Percentiles rank a stretch among this genome's conserved stretches.
phyloP scores from a whole-genome alignment of 495 filamentous ascomycete genomes.

The Cairneyella variabilis region DNA sequence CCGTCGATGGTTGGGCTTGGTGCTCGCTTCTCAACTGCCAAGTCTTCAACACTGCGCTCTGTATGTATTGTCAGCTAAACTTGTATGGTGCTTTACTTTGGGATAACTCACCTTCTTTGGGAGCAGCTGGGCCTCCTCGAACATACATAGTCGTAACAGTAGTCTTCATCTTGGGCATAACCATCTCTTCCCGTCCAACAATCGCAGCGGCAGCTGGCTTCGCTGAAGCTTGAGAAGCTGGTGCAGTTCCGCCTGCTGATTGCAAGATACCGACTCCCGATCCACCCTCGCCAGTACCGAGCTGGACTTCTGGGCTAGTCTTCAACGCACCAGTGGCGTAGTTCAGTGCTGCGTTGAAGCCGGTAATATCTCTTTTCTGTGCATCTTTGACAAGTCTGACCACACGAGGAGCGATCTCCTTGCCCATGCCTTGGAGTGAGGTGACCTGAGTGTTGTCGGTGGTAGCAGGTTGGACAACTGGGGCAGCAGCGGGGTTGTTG shows the following conservation, averaged over 20 bases:
- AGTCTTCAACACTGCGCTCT: slow-evolving; percentile 13
- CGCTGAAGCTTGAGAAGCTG: neutral
- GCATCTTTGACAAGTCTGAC: slow-evolving; percentile 9
- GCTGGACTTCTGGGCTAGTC: slow-evolving; percentile 41
- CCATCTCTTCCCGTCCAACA: slow-evolving; percentile 25
- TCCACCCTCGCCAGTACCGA: slow-evolving; percentile 43
- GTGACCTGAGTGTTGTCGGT: slow-evolving; percentile 35
- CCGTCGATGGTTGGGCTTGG: slow-evolving; percentile 36
- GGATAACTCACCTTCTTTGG: slow-evolving; percentile 33
- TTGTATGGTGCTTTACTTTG: no score
- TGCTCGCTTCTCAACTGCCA: slow-evolving; percentile 34
- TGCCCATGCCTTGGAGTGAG: slow-evolving; percentile 44
- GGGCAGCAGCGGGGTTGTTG: slow-evolving; percentile 14
- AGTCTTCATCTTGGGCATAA: slow-evolving; percentile 30
- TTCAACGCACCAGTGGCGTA: slow-evolving; percentile 42
- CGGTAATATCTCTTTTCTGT: slow-evolving; percentile 35
- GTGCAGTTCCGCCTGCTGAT: slow-evolving; percentile 4
- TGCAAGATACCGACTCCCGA: slow-evolving; percentile 43
- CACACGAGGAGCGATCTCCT: slow-evolving; percentile 42
- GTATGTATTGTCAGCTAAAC: neutral
- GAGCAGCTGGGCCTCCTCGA: slow-evolving; percentile 37
- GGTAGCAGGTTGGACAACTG: slow-evolving; percentile 12
- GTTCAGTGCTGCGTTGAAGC: slow-evolving; percentile 45
- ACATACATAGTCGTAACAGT: slow-evolving; percentile 49
- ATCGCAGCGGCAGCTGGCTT: slow-evolving; percentile 17